A percentile compares a stretch with the other conserved stretches of the same genome.
Evolutionary conservation across 805 yeast genomes (phyloP).

Genomic region (Metschnikowia borealis): DNA sequence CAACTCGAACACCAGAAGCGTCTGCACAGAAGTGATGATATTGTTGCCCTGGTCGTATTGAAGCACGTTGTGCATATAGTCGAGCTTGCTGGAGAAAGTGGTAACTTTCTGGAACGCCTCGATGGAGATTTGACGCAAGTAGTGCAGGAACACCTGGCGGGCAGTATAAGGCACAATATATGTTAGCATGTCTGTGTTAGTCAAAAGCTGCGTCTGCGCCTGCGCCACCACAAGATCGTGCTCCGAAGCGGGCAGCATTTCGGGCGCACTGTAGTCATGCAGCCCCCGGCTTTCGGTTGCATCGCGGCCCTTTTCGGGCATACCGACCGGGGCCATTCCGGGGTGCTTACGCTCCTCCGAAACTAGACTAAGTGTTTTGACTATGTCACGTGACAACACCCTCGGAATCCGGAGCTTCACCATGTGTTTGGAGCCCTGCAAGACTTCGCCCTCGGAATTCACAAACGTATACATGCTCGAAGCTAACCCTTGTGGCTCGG

Average conservation of each 20-base stretch:
- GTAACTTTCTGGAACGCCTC: conserved; percentile 40
- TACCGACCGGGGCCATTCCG: conserved; percentile 37
- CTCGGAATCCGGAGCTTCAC: conserved; percentile 54
- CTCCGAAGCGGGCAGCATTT: not conserved
- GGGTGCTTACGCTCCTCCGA: conserved; percentile 26
- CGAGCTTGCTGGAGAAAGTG: conserved; percentile 38
- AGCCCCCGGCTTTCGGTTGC: not conserved
- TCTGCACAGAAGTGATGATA: conserved; percentile 26
- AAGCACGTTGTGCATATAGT: conserved; percentile 42
- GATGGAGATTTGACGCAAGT: conserved; percentile 30
- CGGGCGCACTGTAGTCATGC: not conserved
- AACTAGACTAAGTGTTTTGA: conserved; percentile 27
- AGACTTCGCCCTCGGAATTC: conserved; percentile 53
- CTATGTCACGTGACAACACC: conserved; percentile 41
- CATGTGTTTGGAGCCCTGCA: conserved; percentile 40
- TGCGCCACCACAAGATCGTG: not conserved
- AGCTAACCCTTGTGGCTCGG: conserved; percentile 44
- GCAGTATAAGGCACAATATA: conserved; percentile 34
- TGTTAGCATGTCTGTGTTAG: conserved; percentile 33
- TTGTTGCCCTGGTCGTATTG: conserved; percentile 39
- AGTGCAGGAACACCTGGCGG: conserved; percentile 22
- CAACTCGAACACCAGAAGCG: conserved; percentile 35
- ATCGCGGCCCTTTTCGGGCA: conserved; percentile 24
- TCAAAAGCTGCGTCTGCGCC: conserved; percentile 17
- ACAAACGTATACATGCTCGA: conserved; percentile 58